Conservation (phyloP, 2,329 filamentous ascomycete genomes). For the Aspergillus cejpii region DNA sequence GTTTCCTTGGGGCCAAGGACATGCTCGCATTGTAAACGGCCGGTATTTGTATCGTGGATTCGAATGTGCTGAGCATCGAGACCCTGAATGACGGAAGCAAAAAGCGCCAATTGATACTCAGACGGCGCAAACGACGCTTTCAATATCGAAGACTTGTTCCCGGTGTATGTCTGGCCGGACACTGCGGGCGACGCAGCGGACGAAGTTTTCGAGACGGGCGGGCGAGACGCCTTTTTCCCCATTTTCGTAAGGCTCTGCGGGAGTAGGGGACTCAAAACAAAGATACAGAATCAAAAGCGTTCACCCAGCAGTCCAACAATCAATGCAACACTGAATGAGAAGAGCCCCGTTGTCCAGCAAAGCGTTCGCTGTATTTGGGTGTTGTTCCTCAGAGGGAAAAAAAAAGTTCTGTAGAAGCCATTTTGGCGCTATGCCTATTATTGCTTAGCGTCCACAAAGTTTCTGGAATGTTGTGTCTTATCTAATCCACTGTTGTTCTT, state of each 20-base stretch:
- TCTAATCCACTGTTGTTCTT: slow-evolving; percentile 26
- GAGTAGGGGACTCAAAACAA: slow-evolving; percentile 1
- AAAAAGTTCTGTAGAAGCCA: slow-evolving; percentile 39
- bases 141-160: slow-evolving; percentile 44
- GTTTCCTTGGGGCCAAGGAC: slow-evolving; percentile 42
- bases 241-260: slow-evolving; percentile 28
- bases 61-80: slow-evolving; percentile 48
- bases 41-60: slow-evolving; percentile 47
- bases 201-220: slow-evolving; percentile 40
- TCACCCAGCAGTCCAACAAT: not conserved
- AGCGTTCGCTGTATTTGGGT: slow-evolving; percentile 20
- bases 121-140: slow-evolving; percentile 47
- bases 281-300: not conserved
- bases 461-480: slow-evolving; percentile 23
- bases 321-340: slow-evolving; percentile 7
- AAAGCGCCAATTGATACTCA: slow-evolving; percentile 46
- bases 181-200: slow-evolving; percentile 37
- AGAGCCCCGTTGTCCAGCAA: slow-evolving; percentile 22
- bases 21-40: slow-evolving; percentile 47
- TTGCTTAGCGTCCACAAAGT: slow-evolving; percentile 20
- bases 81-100: slow-evolving; percentile 49
- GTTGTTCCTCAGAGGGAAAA: slow-evolving; percentile 33
- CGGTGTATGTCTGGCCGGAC: slow-evolving; percentile 31
- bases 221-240: slow-evolving; percentile 43
- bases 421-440: slow-evolving; percentile 28